Base-by-base conservation (phyloP, 2,329 filamentous ascomycete genomes). In the Ascochyta clinopodiicola region DNA sequence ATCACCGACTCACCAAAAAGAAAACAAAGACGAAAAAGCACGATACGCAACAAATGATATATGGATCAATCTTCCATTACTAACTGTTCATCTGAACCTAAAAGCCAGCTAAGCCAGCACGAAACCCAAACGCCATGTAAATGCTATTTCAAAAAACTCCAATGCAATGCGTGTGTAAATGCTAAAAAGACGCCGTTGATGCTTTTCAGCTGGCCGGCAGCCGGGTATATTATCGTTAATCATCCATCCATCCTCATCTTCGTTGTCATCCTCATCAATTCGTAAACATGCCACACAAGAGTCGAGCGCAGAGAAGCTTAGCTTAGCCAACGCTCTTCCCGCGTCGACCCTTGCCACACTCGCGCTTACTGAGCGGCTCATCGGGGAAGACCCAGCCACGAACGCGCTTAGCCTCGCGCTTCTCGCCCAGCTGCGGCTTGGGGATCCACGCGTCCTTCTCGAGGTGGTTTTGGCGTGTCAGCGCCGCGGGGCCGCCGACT, bases 351-450 rank as follows among this genome's bases (percentile, higher is more conserved):
- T 71, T 64, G 0, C 72, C 73, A 47, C 70, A 80, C 78, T 93
- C 89, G 77, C 90, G 87, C 67, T 88, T 81, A 8, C 87, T 86
- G 10, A 92, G 80, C 3, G 86, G 81, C 67, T 92, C 90, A 67
- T 92, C 88, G 1, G 90, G 90, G 77, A 86, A 83, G 0, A 91
- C 84, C 90, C 90, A 93, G 0, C 89, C 90, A 27, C 90, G 78
- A 2, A 84, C 81, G 21, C 88, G 78, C 84, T 92, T 92, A 19
- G 88, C 87, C 76, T 90, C 88, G 54, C 86, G 79, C 86, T 90
- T 95, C 84, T 90, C 89, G 29, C 82, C 88, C 64, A 85, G 81
- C 79, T 87, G 90, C 45, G 86, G 81, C 69, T 84, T 86, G 9
- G 90, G 89, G 77, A 93, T 91, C 90, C 90, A 92, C 21, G 78